A percentile compares a stretch with the other conserved stretches of the same genome.
Evolutionary conservation across 2,329 filamentous ascomycete species (phyloP).

Genomic region (Pleomassaria siparia): DNA sequence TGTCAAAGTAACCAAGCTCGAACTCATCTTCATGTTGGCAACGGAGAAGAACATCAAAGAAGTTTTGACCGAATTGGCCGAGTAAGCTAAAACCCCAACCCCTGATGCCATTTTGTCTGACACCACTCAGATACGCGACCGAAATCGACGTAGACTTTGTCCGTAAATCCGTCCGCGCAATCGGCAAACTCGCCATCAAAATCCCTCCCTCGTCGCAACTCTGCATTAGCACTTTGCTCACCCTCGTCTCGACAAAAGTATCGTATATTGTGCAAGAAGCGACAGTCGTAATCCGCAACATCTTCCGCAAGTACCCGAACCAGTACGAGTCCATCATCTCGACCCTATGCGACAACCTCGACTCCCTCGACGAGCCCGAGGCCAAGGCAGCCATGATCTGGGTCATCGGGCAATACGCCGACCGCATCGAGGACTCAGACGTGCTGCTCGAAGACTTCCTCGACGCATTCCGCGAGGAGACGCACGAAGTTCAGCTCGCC

Average conservation of each 20-base stretch:
- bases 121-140: constrained; percentile 69
- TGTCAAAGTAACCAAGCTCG: constrained; percentile 97
- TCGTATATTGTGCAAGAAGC: constrained; percentile 99
- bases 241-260: constrained; percentile 95
- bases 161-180: constrained; percentile 93
- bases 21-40: constrained; percentile 98
- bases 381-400: constrained; percentile 98
- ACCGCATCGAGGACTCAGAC: constrained; percentile 95
- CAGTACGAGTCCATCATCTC: constrained; percentile 98
- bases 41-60: constrained; percentile 94
- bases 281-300: constrained; percentile 97
- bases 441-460: constrained; percentile 92
- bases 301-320: constrained; percentile 98
- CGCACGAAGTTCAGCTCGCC: constrained; percentile 92
- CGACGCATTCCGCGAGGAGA: constrained; percentile 90
- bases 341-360: constrained; percentile 91
- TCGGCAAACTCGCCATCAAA: constrained; percentile 97
- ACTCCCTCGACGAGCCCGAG: constrained; percentile 94
- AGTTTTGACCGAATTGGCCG: constrained; percentile 87
- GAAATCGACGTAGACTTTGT: constrained; percentile 99
- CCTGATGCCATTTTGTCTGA: constrained; percentile 13
- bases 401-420: constrained; percentile 98
- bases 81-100: constrained; percentile 55
- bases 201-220: constrained; percentile 89
- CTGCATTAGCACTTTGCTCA: constrained; percentile 90